These are phyloP conservation scores for Leucosporidium creatinivorum DNA, from an alignment of 768 basidiomycete genomes.

Conservation along the genomic window DNA sequence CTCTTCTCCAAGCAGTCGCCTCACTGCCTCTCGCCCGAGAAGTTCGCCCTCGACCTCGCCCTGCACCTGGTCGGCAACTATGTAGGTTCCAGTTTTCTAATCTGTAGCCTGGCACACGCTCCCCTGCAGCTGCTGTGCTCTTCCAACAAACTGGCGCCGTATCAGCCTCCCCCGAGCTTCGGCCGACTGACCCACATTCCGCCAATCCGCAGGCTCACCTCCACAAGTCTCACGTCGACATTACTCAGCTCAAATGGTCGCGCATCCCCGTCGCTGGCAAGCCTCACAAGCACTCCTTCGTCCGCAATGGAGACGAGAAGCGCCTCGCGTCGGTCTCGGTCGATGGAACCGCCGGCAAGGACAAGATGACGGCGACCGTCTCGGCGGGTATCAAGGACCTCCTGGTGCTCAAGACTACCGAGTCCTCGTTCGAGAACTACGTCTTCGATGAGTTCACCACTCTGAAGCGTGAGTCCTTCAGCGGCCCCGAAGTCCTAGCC, in stretches of 20 bases:
- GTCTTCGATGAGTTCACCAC: constrained; percentile 57
- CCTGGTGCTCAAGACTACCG: constrained; percentile 75
- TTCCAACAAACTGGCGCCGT: not conserved
- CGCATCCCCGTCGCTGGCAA: constrained; percentile 47
- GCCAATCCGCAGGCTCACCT: constrained; percentile 23
- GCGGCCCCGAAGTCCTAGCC: too few relatives aligned
- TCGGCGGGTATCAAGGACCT: constrained; percentile 38
- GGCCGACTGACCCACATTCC: not conserved
- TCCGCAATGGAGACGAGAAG: constrained; percentile 86
- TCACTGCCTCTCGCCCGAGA: constrained; percentile 70
- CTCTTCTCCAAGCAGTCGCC: constrained; percentile 71
- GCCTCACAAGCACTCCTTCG: constrained; percentile 71
- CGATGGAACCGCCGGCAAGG: constrained; percentile 60
- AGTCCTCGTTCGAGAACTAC: constrained; percentile 75
- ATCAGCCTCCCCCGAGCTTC: not conserved
- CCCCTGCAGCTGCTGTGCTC: not conserved
- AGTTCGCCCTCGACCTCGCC: constrained; percentile 79
- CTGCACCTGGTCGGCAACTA: constrained; percentile 76
- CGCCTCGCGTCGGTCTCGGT: constrained; percentile 47
- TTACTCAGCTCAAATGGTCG: constrained; percentile 61
- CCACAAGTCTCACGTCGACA: constrained; percentile 31
- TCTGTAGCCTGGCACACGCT: too few relatives aligned
- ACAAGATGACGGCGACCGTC: constrained; percentile 56
- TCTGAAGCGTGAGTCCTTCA: constrained; percentile 23
- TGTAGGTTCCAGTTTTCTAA: constrained; percentile 6